These are phyloP conservation scores for Plasmodium inui DNA, from an alignment of 169 alveolate species.

Conservation along the genomic window DNA sequence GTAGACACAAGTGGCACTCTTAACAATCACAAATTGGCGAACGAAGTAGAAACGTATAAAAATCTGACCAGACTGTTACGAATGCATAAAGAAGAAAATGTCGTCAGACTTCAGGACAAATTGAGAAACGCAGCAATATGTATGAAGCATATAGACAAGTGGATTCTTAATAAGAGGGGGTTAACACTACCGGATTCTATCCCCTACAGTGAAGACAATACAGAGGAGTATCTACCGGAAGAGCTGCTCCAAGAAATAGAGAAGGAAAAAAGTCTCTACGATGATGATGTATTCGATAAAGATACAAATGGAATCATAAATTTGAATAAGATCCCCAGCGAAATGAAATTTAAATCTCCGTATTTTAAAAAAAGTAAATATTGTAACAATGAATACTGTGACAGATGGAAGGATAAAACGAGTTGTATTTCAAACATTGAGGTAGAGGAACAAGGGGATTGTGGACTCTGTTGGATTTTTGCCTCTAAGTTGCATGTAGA, in stretches of 20 bases:
- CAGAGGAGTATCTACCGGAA: not conserved
- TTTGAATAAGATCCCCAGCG: not conserved
- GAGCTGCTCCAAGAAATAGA: not conserved
- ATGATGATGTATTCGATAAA: constrained; percentile 20
- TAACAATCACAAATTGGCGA: constrained; percentile 12
- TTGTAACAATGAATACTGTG: constrained; percentile 36
- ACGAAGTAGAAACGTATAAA: constrained; percentile 13
- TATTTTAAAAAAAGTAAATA: constrained; percentile 29
- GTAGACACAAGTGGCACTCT: constrained; percentile 59
- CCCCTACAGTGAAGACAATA: not conserved
- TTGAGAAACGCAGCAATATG: constrained; percentile 63
- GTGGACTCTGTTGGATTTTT: constrained; percentile 65
- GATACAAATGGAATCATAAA: constrained; percentile 13
- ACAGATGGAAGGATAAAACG: constrained; percentile 63
- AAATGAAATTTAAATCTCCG: constrained; percentile 31
- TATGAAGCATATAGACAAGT: constrained; percentile 45
- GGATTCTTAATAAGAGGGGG: constrained; percentile 50
- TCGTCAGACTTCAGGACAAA: not conserved
- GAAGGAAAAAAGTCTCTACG: not conserved
- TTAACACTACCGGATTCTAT: not conserved
- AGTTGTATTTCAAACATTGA: constrained; percentile 57
- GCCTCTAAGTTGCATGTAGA: constrained; percentile 74
- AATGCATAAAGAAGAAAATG: constrained; percentile 3
- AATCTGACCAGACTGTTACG: constrained; percentile 16
- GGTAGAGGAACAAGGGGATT: constrained; percentile 70